Percentiles rank a stretch among this genome's conserved stretches.
These are phyloP conservation scores for Ambrosia trifida DNA, from an alignment of 129 eudicot genomes.

Conservation along the genomic window DNA sequence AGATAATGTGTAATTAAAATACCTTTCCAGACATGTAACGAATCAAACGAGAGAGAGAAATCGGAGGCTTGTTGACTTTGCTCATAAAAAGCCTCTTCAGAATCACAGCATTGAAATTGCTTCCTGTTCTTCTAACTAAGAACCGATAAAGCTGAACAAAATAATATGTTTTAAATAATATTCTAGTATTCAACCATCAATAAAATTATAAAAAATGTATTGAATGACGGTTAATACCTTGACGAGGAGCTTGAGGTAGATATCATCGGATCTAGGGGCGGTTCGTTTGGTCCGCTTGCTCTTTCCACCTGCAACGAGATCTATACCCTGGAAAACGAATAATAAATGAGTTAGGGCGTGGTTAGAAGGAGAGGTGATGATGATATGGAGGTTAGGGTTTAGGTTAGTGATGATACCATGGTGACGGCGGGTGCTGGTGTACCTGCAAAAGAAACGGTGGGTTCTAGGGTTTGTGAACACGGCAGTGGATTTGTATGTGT, in stretches of 20 bases:
- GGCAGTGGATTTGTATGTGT: not conserved
- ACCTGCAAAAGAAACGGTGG: slow-evolving; percentile 29
- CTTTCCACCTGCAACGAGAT: slow-evolving; percentile 87
- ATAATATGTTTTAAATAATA: not conserved
- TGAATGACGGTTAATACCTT: slow-evolving; percentile 34
- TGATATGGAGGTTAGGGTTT: slow-evolving; percentile 9
- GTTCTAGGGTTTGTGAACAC: slow-evolving; percentile 31
- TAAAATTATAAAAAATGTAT: not conserved
- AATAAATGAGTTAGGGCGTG: not conserved
- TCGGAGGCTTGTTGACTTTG: slow-evolving; percentile 77
- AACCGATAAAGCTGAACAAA: slow-evolving; percentile 65
- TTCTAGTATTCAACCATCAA: not conserved
- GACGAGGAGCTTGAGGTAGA: slow-evolving; percentile 79
- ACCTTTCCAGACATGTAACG: slow-evolving; percentile 80
- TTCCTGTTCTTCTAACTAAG: slow-evolving; percentile 76
- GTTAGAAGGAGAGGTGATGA: not conserved
- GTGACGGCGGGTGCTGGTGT: slow-evolving; percentile 23
- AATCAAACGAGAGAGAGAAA: slow-evolving; percentile 71
- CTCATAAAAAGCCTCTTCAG: slow-evolving; percentile 93
- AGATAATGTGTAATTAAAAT: not conserved
- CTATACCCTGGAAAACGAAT: slow-evolving; percentile 58
- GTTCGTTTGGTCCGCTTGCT: slow-evolving; percentile 78
- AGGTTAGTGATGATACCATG: slow-evolving; percentile 18
- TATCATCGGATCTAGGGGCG: slow-evolving; percentile 87
- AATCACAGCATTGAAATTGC: slow-evolving; percentile 80